Evolutionary conservation across 2,329 filamentous ascomycete species (phyloP).

Genomic region (Venturia nashicola): DNA sequence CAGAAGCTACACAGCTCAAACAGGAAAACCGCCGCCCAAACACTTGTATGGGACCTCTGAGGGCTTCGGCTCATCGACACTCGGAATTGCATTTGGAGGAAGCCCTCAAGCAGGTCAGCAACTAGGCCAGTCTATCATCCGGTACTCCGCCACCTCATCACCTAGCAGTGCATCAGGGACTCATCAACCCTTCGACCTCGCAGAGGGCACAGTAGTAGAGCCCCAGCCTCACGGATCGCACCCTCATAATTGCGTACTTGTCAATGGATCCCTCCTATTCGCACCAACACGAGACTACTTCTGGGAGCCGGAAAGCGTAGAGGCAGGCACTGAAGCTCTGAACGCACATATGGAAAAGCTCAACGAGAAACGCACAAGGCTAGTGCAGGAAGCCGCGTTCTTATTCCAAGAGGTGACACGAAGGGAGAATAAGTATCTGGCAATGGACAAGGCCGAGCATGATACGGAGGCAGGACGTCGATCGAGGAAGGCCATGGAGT

Average conservation of each 20-base stretch:
- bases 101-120: not conserved
- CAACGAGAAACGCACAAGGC: not conserved
- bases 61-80: constrained; percentile 27
- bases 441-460: not conserved
- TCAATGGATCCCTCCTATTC: not conserved
- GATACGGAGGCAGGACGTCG: not conserved
- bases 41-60: constrained; percentile 39
- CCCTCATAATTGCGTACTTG: constrained; percentile 1
- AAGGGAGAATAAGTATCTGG: not conserved
- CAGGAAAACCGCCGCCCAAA: not conserved
- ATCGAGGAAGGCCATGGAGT: constrained; percentile 5
- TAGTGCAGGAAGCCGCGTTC: not conserved
- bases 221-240: constrained; percentile 1
- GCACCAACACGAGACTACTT: not conserved
- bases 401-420: not conserved
- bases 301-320: not conserved
- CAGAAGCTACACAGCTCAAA: not conserved
- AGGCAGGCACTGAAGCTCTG: not conserved
- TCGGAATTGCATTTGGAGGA: not conserved
- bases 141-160: not conserved
- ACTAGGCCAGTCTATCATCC: not conserved
- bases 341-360: not conserved
- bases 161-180: not conserved
- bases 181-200: not conserved
- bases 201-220: not conserved